Evolutionary conservation across 2,329 filamentous ascomycete genomes (phyloP), one percentile per base, ranked within the genome.

Genomic region (Fusarium aywerte): DNA sequence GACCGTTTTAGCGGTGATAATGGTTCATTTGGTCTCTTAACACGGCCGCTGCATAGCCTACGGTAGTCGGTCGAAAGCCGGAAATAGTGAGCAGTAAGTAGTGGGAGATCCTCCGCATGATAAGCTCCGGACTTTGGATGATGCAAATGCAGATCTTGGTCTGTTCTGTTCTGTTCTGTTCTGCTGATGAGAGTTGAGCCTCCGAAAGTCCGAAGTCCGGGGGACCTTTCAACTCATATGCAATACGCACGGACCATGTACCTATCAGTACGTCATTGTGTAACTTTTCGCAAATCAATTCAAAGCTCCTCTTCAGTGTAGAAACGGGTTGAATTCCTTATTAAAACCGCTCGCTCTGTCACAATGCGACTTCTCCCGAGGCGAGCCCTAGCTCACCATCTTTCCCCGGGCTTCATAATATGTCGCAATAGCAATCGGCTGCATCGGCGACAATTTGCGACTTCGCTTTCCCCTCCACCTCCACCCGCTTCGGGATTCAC

Each of bases 401-500:
- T 60, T 44, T 57, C 62, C 12, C 39, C 65, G 11, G 56, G 62
- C 51, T 55, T 68, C 54, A 42, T 6, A 49, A 27, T 74, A 59
- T 80, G 76, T 69, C 75, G 73, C 15, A 74, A 65, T 20, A 18
- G 21, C 18, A 77, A 74, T 61, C 76, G 74, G 38, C 70, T 73
- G 40, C 76, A 76, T 45, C 76, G 73, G 43, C 75, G 76, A 25
- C 73, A 65, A 49, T 78, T 78, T 54, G 74, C 75, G 43, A 72
- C 70, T 60, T 69, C 71, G 32, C 62, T 68, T 31, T 62, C 73
- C 32, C 76, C 77, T 40, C 79, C 81, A 13, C 76, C 78, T 36
- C 83, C 84, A 15, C 82, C 84, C 3, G 25, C 77, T 4, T 74
- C 84, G 60, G 82, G 81, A 69, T 75, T 87, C 77, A 80, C 86